Evolutionary conservation across 140 eudicot species (phyloP), one percentile per base, ranked within the genome.

Genomic region (Stevia rebaudiana): DNA sequence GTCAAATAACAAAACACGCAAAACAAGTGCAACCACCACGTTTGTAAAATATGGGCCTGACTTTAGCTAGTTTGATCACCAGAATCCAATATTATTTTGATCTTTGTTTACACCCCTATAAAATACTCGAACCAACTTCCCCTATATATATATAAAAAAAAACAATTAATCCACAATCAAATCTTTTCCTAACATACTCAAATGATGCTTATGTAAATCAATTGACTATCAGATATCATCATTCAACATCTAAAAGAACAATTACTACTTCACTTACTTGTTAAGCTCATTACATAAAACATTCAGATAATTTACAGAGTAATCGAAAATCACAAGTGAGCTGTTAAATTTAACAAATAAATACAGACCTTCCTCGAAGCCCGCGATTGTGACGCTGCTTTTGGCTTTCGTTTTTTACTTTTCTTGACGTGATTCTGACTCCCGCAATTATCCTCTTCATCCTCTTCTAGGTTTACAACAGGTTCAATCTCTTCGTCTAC

Each of bases 291-390:
- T 9, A 4, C 52, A 30, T 43, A 17, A 13, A 63, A 21, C 69
- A 63, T 25, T 40, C 11, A 24, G 9, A 24, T 25, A 21, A n/a
- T 3, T 17, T 4, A 35, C 4, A 58, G 0, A 60, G 37, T 21
- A 36, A 60, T 11, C 8, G 37, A 22, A 22, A 22, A 18, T 19
- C n/a, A 49, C 7, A 0, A 10, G 3, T 47, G n/a, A 44, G 13
- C 35, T 21, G 24, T 12, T 65, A 21, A 8, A 48, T 6, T 19
- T 57, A 67, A 35, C 61, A 13, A 30, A 43, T 36, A 43, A 22
- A 52, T 23, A 58, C 61, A 5, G 1, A 86, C 91, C 94, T 86
- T 76, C 50, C 69, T 75, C 11, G 82, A 65, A 76, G 67, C 79
- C 52, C 83, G 70, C 5, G 77, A 62, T 68, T 63, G 76, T 1